Conservation (phyloP, 2,329 filamentous ascomycete genomes). For the Trichophyton rubrum region DNA sequence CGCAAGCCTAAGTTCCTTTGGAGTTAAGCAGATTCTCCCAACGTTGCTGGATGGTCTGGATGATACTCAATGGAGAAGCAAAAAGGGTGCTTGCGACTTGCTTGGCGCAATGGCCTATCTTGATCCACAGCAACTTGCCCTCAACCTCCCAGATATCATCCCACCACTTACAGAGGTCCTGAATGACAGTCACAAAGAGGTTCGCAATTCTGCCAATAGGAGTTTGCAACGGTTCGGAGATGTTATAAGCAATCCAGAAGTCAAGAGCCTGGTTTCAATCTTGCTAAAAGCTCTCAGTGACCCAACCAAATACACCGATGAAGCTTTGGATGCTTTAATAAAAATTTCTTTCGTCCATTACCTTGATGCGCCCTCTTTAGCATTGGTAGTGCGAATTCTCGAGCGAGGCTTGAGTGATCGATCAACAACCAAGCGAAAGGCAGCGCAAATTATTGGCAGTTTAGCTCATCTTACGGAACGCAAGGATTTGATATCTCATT, state of each 20-base stretch:
- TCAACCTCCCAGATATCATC: constrained; percentile 90
- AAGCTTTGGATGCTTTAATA: constrained; percentile 84
- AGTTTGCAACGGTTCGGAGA: constrained; percentile 96
- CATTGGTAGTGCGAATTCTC: constrained; percentile 85
- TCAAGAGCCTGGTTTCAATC: constrained; percentile 82
- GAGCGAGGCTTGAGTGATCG: constrained; percentile 84
- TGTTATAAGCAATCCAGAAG: constrained; percentile 94
- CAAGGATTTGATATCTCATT: constrained; percentile 79
- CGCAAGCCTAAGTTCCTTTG: constrained; percentile 81
- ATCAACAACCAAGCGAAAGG: constrained; percentile 90
- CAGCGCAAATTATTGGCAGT: constrained; percentile 94
- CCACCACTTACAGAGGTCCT: constrained; percentile 85
- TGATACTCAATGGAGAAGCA: constrained; percentile 93
- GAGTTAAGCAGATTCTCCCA: constrained; percentile 87
- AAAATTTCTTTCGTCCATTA: constrained; percentile 99
- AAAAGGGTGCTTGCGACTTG: constrained; percentile 93
- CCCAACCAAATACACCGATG: constrained; percentile 92
- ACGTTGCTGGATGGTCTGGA: constrained; percentile 85
- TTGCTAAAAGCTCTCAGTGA: constrained; percentile 94
- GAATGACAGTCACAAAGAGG: constrained; percentile 97
- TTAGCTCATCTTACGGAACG: constrained; percentile 92
- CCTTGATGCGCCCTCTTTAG: constrained; percentile 89
- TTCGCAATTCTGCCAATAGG: constrained; percentile 79
- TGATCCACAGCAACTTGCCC: constrained; percentile 84
- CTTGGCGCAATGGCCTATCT: constrained; percentile 97